Conservation (phyloP, 2,329 filamentous ascomycete genomes). For the Calonectria multiphialidica region DNA sequence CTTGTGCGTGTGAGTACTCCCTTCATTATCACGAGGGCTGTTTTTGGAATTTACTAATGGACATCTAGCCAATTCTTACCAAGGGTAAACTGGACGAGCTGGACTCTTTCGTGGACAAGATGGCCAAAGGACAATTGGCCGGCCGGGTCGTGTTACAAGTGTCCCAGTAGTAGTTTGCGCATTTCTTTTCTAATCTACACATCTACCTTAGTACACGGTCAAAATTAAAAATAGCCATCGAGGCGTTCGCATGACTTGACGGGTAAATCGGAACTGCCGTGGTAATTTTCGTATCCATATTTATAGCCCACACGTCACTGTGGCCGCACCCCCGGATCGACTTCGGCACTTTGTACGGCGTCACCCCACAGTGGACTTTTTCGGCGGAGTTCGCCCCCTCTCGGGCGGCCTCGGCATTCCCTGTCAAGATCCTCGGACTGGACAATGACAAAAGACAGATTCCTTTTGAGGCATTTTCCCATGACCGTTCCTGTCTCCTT, state of each 20-base stretch:
- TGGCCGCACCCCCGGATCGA: background rate
- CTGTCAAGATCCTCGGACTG: background rate
- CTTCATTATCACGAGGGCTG: background rate
- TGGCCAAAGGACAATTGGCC: constrained; percentile 36
- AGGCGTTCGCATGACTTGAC: background rate
- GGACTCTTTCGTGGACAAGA: constrained; percentile 37
- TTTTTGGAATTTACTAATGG: constrained; percentile 5
- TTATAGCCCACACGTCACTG: background rate
- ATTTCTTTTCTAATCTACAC: background rate
- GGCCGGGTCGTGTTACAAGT: constrained; percentile 40
- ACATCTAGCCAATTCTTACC: constrained; percentile 33
- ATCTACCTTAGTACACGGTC: background rate
- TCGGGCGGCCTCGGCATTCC: background rate
- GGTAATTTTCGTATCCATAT: background rate
- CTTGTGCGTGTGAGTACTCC: constrained; percentile 34
- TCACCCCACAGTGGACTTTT: background rate
- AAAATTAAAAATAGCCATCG: background rate
- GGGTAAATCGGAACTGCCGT: background rate
- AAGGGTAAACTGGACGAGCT: constrained; percentile 43
- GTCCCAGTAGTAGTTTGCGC: background rate
- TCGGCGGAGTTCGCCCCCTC: background rate
- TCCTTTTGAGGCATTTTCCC: background rate
- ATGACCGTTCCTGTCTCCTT: too few relatives aligned
- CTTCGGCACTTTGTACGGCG: background rate
- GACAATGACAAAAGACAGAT: background rate